Conservation (phyloP, 1,284 basidiomycete species). For the Moesziomyces sp. region DNA sequence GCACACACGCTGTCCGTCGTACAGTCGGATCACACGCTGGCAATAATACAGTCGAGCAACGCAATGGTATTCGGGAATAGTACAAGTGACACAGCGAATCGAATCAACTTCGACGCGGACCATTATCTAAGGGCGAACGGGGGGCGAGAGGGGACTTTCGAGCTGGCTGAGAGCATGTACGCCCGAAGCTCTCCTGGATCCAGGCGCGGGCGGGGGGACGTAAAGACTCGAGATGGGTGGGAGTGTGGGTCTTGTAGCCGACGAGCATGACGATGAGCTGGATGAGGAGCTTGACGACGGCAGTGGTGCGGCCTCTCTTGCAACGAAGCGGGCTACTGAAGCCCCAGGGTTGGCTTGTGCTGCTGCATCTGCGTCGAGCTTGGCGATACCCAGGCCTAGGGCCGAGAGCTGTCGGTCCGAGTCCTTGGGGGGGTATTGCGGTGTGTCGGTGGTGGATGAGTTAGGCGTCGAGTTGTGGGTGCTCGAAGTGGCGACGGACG, state of each 20-base stretch:
- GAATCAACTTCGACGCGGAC: no score
- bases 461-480: constrained; percentile 13
- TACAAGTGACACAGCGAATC: no score
- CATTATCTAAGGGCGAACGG: no score
- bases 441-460: constrained; percentile 16
- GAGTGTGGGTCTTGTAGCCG: constrained; percentile 5
- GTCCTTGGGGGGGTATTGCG: constrained; percentile 6
- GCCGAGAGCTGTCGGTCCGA: not conserved
- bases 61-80: no score
- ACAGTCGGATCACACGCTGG: no score
- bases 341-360: no score
- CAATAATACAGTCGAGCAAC: no score
- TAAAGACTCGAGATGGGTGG: constrained; percentile 26
- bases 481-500: constrained; percentile 18
- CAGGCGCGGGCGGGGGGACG: not conserved
- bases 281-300: no score
- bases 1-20: no score
- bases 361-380: not conserved
- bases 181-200: not conserved
- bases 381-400: not conserved
- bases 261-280: not conserved
- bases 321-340: no score
- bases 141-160: no score
- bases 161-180: not conserved
- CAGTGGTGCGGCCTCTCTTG: no score